Base-by-base conservation (phyloP, 108 stramenopile species). In the Parietichytrium sp. region DNA sequence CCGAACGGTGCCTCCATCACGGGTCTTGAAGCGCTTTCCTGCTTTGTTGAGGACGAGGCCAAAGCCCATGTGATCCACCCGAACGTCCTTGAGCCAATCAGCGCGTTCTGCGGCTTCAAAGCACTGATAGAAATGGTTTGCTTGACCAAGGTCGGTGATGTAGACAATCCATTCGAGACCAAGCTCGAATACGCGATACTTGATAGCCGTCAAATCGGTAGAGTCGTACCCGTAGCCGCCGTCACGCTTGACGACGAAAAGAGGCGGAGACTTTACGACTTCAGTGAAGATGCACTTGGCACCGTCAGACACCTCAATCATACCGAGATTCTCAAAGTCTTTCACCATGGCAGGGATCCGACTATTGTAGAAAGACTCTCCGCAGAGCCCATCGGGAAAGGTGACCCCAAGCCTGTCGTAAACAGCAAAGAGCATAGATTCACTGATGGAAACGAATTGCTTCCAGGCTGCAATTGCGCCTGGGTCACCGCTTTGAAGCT, bases 211-310 rank as follows among this genome's bases (percentile, higher is more conserved):
- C 94, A 97, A 95, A 88, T 99, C 99, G 48, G 99, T 99, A 36
- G 93, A 93, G 88, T 99, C 99, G 87, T 99, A 99, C 25, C 99
- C 98, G 83, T 90, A 99, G 47, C 99, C 99, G 25, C 97, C 97
- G 87, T 98, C 99, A 18, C 90, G 89, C 90, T 99, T 99, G 84
- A 95, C 95, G 30, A 99, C 85, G 92, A 99, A 98, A 20, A 98
- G 89, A 4, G 97, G 97, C 53, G 97, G 84, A 78, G 88, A 92
- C 47, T 84, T 79, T n/a, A n/a, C n/a, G 29, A 81, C 92, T 52
- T 92, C 90, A 12, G 93, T 91, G 86, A 93, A 95, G 78, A 98
- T 92, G 72, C 94, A 91, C 86, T 94, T 95, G 80, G 95, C 95
- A 38, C 96, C 97, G 31, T 96, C 95, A 82, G 95, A 93, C 29